Evolutionary conservation across 1,284 basidiomycete species (phyloP), one percentile per base, ranked within the genome.

Genomic region (Mycena sp.): DNA sequence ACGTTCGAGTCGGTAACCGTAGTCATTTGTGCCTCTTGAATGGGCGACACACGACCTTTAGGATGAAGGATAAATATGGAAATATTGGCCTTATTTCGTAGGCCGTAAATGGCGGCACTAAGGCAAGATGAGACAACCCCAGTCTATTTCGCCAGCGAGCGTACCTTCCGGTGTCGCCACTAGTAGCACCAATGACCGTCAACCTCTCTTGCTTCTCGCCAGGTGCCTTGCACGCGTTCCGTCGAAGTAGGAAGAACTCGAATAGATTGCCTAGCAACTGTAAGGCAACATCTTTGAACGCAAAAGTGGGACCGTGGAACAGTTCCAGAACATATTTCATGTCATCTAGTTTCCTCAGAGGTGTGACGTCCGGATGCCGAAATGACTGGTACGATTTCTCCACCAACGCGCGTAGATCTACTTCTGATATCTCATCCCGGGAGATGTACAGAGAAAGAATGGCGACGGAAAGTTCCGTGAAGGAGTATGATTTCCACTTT

Each of bases 11-110:
- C 98, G 10, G 92, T 90, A 29, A 99, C 94, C 0, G 97, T 99
- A 4, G 97, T 98, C 98, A 99, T 99, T 78, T 99, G 98, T 3
- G 96, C 97, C 76, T 99, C 96, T 77, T 99, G 98, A 68, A 99
- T 96, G 17, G 96, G 96, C 6, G 96, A 98, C 50, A 99, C 93
- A 30, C 97, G 92, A n/a, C 95, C 95, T 72, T 95, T 95, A 17
- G 98, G 98, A 76, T 98, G 96, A 28, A 99, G 88, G 73, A 99
- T 99, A 81, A 98, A 99, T 77, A 99, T 98, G 64, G 94, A 94
- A 71, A 99, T 87, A 73, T 98, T 93, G 55, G 90, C 88, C 78
- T 99, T 99, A 71, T 92, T 93, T 51, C 97, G 87, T 25, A 99
- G 85, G 55, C 97, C 97, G 75, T 99, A 98, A 75, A 99, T 99